These are phyloP conservation scores for Chrysopogon serrulatus DNA, from an alignment of 176 grass and related monocot genomes.

Conservation along the genomic window DNA sequence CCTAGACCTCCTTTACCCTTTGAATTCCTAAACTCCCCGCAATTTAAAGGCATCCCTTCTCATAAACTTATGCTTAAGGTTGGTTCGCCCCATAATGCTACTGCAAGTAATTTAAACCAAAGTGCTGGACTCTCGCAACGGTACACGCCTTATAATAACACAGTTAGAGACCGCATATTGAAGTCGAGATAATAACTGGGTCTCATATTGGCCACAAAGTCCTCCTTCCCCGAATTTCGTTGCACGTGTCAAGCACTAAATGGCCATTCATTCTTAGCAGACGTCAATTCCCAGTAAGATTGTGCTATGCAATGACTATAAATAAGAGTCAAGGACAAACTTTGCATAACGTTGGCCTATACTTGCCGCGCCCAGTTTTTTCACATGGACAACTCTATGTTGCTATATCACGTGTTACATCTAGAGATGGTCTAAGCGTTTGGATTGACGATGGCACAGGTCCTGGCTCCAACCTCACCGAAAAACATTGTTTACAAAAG, in stretches of 20 bases:
- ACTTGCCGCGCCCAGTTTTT: neutral
- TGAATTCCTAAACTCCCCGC: neutral
- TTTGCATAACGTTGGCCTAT: neutral
- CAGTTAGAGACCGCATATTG: neutral
- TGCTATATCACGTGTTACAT: neutral
- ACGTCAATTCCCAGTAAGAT: neutral
- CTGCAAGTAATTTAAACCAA: neutral
- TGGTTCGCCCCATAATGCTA: neutral
- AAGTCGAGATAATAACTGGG: neutral
- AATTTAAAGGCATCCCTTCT: neutral
- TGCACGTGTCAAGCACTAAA: neutral
- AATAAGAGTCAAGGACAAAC: neutral
- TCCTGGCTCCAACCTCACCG: neutral
- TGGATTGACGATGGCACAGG: neutral
- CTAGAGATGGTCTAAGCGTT: neutral
- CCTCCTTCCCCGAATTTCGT: neutral
- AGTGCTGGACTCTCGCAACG: neutral
- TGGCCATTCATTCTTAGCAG: neutral
- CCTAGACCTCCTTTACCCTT: neutral
- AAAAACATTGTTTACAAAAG: neutral
- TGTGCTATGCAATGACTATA: slow-evolving; percentile 7
- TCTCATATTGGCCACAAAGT: neutral
- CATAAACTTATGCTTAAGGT: neutral
- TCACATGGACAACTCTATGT: neutral
- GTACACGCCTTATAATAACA: neutral